Conservation (phyloP, 2,329 filamentous ascomycete genomes). For the Aaosphaeria arxii region DNA sequence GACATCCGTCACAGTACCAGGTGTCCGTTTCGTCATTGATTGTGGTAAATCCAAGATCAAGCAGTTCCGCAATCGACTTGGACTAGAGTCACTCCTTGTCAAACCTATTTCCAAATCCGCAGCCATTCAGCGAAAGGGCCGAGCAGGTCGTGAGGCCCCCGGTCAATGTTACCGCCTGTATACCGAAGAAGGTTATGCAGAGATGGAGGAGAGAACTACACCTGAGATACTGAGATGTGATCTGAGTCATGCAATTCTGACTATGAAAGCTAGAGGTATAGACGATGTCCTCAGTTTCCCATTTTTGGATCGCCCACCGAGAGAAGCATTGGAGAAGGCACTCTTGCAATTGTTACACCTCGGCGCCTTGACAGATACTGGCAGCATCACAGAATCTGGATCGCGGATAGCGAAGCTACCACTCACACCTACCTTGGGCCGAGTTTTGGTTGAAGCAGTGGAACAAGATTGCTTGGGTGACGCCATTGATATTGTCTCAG, state of each 20-base stretch:
- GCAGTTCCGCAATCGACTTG: slow-evolving; percentile 78
- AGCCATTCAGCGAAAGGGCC: slow-evolving; percentile 84
- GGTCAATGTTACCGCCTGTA: slow-evolving; percentile 91
- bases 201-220: slow-evolving; percentile 68
- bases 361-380: slow-evolving; percentile 69
- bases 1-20: slow-evolving; percentile 92
- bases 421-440: slow-evolving; percentile 74
- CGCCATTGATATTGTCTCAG: slow-evolving; percentile 77
- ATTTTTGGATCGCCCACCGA: slow-evolving; percentile 75
- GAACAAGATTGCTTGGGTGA: slow-evolving; percentile 73
- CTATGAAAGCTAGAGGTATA: slow-evolving; percentile 89
- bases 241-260: slow-evolving; percentile 78
- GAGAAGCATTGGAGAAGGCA: slow-evolving; percentile 77
- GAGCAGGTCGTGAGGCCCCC: slow-evolving; percentile 86
- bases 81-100: slow-evolving; percentile 84
- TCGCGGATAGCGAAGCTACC: slow-evolving; percentile 78
- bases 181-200: slow-evolving; percentile 71
- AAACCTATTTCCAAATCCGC: slow-evolving; percentile 93
- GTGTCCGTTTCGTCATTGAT: slow-evolving; percentile 88
- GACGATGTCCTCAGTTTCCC: slow-evolving; percentile 80
- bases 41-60: slow-evolving; percentile 93
- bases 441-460: slow-evolving; percentile 78
- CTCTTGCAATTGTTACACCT: slow-evolving; percentile 77
- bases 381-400: slow-evolving; percentile 71
- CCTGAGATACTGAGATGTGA: slow-evolving; percentile 93